Base-by-base conservation (phyloP, 768 basidiomycete species). In the Psilocybe tampanensis region DNA sequence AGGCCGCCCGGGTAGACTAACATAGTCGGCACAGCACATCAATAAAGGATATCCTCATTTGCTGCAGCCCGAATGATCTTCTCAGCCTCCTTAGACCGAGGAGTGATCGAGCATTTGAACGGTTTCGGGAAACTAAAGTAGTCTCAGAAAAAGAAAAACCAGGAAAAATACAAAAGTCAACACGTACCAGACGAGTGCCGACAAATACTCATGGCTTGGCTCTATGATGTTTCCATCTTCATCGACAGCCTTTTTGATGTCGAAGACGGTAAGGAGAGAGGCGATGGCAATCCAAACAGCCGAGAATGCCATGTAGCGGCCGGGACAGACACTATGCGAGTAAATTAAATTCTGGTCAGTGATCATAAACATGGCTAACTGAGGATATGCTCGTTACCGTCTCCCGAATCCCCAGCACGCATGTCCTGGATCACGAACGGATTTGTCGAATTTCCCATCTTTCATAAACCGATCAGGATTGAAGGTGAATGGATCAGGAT, bases 391-490 rank as follows among this genome's bases (percentile, higher is more conserved):
- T 21, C 17, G 48, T 32, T 18, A 69, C 70, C 68, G 60, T 26
- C 71, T 55, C 19, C 73, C 73, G 51, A 73, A 75, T 0, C 74
- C 74, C 62, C 70, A 76, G 21, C 66, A 70, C 3, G 64, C 64
- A 26, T 66, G 64, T 0, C 56, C 65, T 0, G 70, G 69, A 55
- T 70, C 69, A 8, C 65, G 61, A 2, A 71, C 60, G 1, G 58
- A 62, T 4, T 63, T 63, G 52, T 72, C 60, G 18, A 66, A 39
- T 32, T 68, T 66, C 0, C 70, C 58, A 52, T 74, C 60, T 29
- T 63, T 61, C 41, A 73, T 65, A 57, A 74, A 78, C 11, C 77
- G 71, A 17, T 77, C 76, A 5, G 78, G 78, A 32, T 70, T 73
- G 62, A 80, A 79, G 8, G 44, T 54, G 44, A 71, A 67, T 2